phyloP scores from a whole-genome alignment of 73 alveolate genomes.

The Paramecium biaurelia region DNA sequence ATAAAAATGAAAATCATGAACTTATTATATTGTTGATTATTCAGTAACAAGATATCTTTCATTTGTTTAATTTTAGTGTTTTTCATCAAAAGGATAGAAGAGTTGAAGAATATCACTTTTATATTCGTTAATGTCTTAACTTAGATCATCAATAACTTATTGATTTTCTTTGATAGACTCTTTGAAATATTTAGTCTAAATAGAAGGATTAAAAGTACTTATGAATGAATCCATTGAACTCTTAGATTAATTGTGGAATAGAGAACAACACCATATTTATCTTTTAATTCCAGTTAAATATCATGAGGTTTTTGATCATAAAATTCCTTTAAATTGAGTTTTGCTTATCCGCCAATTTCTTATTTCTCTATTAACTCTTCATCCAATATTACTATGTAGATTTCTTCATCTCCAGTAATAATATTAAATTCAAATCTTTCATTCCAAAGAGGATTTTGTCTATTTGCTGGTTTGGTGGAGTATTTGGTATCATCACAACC shows the following conservation, averaged over 20 bases:
- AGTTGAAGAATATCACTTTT: neutral
- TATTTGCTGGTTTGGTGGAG: neutral
- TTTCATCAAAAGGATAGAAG: slow-evolving; percentile 5
- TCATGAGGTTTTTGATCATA: slow-evolving; percentile 12
- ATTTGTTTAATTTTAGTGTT: neutral
- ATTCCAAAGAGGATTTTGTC: slow-evolving; percentile 37
- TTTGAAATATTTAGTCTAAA: slow-evolving; percentile 24
- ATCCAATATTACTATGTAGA: neutral
- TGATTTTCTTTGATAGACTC: neutral
- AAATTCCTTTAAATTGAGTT: neutral
- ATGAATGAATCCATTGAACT: slow-evolving; percentile 30
- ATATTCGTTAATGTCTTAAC: neutral
- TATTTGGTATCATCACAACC: neutral
- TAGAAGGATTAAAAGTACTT: neutral
- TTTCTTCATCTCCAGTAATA: slow-evolving; percentile 21
- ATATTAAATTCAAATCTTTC: neutral
- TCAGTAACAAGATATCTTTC: neutral
- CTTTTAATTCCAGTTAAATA: neutral
- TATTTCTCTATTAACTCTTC: slow-evolving; percentile 10
- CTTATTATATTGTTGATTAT: neutral
- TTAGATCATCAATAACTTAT: neutral
- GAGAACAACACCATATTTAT: neutral
- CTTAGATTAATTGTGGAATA: neutral
- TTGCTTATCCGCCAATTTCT: slow-evolving; percentile 24
- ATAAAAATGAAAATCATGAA: neutral